Evolutionary conservation across 2,329 filamentous ascomycete species (phyloP), one percentile per base, ranked within the genome.

Genomic region (Aureobasidium sp.): DNA sequence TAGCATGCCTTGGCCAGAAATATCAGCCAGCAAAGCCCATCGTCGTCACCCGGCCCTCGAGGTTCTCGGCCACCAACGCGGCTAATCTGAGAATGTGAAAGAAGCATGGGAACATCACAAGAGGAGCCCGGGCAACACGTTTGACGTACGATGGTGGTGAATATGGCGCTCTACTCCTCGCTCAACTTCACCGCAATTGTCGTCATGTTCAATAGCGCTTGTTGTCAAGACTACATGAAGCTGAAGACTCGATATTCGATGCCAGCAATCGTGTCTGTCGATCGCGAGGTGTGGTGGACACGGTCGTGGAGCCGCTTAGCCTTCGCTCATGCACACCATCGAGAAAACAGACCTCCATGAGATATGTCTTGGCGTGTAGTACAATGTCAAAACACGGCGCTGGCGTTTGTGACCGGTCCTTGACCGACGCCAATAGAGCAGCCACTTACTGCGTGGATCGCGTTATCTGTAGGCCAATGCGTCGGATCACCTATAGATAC

Each of bases 31-130:
- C n/a, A n/a, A n/a, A n/a, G n/a, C n/a, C n/a, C n/a, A n/a, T n/a
- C n/a, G n/a, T n/a, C n/a, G n/a, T 75, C 90, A 94, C 75, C 83
- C 98, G 48, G 92, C 90, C 61, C 76, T 98, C 54, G 94, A 97
- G 77, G 88, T 97, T 31, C 90, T 87, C 71, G 94, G 93, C 69
- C 74, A 79, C 68, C 76, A 84, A 71, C 85, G 89, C 66, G 85
- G 92, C 61, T 91, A 90, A 69, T 81, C 93, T 20, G 90, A 92
- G 75, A 88, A 90, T 64, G 83, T 85, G n/a, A n/a, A n/a, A 42
- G 86, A 89, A 43, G 77, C 80, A 1, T 84, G 83, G 67, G 81
- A 80, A 64, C 78, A 85, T 47, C 73, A 71, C 23, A 70, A 73
- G 27, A 68, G 70, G 48, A 74, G 70, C 58, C 63, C 69, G 23